phyloP scores from a whole-genome alignment of 768 basidiomycete species.

The Tylopilus cervinicoccineus region DNA sequence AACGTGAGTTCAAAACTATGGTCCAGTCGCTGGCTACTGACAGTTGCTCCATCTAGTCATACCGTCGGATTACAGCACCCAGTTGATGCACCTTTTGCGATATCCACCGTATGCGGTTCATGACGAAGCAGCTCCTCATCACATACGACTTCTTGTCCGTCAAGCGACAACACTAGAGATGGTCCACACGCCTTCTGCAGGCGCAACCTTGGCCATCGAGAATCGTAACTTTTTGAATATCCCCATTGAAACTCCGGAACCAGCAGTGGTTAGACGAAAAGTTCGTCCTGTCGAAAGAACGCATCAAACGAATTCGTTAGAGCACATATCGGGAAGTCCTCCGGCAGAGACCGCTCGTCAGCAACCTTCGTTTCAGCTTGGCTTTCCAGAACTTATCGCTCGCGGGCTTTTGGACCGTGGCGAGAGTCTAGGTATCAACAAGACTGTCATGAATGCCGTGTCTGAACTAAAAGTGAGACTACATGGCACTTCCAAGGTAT shows the following conservation, averaged over 20 bases:
- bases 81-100: constrained; percentile 79
- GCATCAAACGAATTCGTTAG: constrained; percentile 23
- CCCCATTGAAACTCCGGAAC: constrained; percentile 58
- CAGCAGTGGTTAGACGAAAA: constrained; percentile 38
- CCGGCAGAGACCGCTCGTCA: constrained; percentile 36
- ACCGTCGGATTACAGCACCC: constrained; percentile 79
- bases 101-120: constrained; percentile 56
- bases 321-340: constrained; percentile 17
- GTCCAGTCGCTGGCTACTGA: constrained; percentile 7
- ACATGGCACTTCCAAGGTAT: neutral
- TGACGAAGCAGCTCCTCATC: constrained; percentile 44
- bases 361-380: constrained; percentile 42
- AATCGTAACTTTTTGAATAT: constrained; percentile 78
- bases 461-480: constrained; percentile 67
- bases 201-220: constrained; percentile 75
- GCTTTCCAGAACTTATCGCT: constrained; percentile 67
- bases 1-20: constrained; percentile 50
- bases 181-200: constrained; percentile 69
- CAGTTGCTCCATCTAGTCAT: constrained; percentile 53
- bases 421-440: constrained; percentile 81
- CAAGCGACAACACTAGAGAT: constrained; percentile 81
- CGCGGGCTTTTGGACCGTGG: constrained; percentile 70
- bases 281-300: constrained; percentile 31
- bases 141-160: constrained; percentile 66
- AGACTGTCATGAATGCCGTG: constrained; percentile 75